phyloP scores from a whole-genome alignment of 305 asterid species.

The Fraxinus platypoda region DNA sequence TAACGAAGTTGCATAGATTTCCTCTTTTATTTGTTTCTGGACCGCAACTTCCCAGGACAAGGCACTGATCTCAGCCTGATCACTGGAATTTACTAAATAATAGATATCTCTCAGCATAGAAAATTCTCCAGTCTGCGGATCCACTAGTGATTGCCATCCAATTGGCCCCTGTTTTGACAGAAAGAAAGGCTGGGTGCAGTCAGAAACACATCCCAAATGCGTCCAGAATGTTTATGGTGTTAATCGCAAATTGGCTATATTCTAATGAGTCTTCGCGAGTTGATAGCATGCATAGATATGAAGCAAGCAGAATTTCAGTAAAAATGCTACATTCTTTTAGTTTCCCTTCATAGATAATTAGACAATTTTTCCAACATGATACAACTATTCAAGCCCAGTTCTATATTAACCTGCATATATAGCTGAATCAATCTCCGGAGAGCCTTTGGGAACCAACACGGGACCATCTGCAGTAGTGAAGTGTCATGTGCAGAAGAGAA shows the following conservation, averaged over 20 bases:
- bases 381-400: conserved; percentile 23
- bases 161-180: conserved; percentile 76
- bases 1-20: conserved; percentile 76
- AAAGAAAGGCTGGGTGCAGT: conserved; percentile 26
- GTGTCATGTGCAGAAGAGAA: conserved; percentile 86
- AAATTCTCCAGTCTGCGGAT: conserved; percentile 62
- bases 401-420: conserved; percentile 68
- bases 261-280: conserved; percentile 3
- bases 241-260: conserved; percentile 8
- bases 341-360: conserved; percentile 13
- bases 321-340: conserved; percentile 4
- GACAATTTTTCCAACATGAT: conserved; percentile 14
- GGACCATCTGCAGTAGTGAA: conserved; percentile 93
- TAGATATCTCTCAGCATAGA: conserved; percentile 68
- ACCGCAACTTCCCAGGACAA: conserved; percentile 94
- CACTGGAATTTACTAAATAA: conserved; percentile 56
- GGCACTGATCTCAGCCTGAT: conserved; percentile 75
- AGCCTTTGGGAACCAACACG: conserved; percentile 94
- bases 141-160: conserved; percentile 85
- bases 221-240: conserved; percentile 7
- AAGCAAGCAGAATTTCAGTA: conserved; percentile 6
- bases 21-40: conserved; percentile 89
- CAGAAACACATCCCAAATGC: conserved; percentile 8
- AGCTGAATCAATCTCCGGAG: conserved; percentile 96
- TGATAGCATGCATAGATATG: conserved; percentile 9